Evolutionary conservation across 805 yeast genomes (phyloP), one percentile per base, ranked within the genome.

Genomic region (Wickerhamiella australiensis): DNA sequence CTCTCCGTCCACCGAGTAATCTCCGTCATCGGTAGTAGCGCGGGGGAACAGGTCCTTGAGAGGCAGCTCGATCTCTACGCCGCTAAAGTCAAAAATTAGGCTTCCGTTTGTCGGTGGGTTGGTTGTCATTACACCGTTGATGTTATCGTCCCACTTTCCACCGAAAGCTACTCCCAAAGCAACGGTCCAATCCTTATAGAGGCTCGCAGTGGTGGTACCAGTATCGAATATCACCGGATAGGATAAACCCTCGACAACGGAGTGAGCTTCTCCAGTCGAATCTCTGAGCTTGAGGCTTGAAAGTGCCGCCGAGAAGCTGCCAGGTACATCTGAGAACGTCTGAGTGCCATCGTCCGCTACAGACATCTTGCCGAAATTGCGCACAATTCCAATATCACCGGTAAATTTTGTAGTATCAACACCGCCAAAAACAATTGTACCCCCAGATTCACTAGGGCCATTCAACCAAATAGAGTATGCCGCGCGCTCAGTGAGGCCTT

Each of bases 341-440:
- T 42, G 31, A 17, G 21, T n/a, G 21, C 23, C 38, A 15, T 33
- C 38, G 7, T n/a, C n/a, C 6, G 9, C n/a, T 3, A 44, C 47
- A 12, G 47, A 5, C 18, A 17, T 6, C 72, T 33, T 20, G 13
- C 38, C 38, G 11, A 33, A 33, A 17, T 33, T 33, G 21, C 38
- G 71, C 18, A 74, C 58, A 9, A 67, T 54, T 22, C 57, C 50
- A 37, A 74, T 62, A 12, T 62, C 57, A 21, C 79, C 79, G 0
- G 60, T 47, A 56, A 68, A 75, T 62, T 73, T 73, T 23, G 67
- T 60, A 20, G 66, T 65, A 58, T 76, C 79, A 45, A 75, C 61
- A 45, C 75, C 80, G 36, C 80, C 80, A 59, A 76, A 76, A n/a
- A 65, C 55, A 12, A 66, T 47, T 5, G 59, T 43, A 5, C 69